Evolutionary conservation across 2,329 filamentous ascomycete species (phyloP).

Genomic region (Sporothrix brasiliensis): DNA sequence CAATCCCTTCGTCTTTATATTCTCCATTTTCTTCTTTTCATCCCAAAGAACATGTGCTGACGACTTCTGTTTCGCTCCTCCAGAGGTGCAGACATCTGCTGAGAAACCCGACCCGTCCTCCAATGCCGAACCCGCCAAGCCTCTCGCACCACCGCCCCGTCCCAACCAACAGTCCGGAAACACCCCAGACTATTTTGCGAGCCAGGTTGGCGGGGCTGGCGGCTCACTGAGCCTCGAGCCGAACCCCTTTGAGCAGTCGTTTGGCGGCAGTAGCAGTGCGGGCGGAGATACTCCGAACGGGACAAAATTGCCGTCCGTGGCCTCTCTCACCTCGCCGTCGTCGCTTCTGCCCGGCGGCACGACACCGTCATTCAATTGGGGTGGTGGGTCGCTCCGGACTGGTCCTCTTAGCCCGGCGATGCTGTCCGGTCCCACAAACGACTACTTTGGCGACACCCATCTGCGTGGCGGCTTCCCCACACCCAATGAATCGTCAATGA

Average conservation of each 20-base stretch:
- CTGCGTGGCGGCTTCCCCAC: conserved; percentile 86
- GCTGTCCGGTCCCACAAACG: conserved; percentile 81
- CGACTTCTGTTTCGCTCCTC: background rate
- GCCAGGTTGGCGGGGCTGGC: conserved; percentile 48
- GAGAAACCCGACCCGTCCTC: conserved; percentile 35
- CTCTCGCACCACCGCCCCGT: conserved; percentile 71
- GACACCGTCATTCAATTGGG: conserved; percentile 77
- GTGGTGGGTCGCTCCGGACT: conserved; percentile 79
- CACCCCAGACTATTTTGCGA: conserved; percentile 71
- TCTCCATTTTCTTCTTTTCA: background rate
- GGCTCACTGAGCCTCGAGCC: conserved; percentile 75
- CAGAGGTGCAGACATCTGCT: background rate
- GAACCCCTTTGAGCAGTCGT: conserved; percentile 97
- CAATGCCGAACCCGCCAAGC: conserved; percentile 64
- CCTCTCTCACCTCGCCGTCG: conserved; percentile 86
- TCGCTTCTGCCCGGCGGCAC: conserved; percentile 74
- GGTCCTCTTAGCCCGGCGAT: conserved; percentile 96
- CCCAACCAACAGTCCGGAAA: conserved; percentile 56
- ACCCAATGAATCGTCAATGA: conserved; percentile 91
- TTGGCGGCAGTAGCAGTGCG: conserved; percentile 57
- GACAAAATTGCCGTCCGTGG: conserved; percentile 83
- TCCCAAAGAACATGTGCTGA: background rate
- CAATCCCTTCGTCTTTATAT: background rate
- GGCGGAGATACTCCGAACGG: conserved; percentile 79
- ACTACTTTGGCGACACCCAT: conserved; percentile 84